phyloP scores from a whole-genome alignment of 1,284 basidiomycete genomes.

The Puccinia triticina region DNA sequence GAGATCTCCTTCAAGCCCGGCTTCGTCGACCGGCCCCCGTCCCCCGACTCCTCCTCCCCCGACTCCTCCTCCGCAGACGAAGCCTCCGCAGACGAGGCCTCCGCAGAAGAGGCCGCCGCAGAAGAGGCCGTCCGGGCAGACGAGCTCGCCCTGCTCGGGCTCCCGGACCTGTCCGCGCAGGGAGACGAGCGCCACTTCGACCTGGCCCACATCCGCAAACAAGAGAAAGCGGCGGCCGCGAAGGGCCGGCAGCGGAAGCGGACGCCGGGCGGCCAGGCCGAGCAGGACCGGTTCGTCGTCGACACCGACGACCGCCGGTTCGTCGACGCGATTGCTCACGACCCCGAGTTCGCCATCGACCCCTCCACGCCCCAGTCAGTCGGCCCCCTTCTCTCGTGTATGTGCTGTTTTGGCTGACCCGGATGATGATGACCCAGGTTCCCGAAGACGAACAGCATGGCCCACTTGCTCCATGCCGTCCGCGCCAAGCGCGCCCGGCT shows the following conservation, averaged over 20 bases:
- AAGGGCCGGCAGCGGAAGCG: slow-evolving; percentile 63
- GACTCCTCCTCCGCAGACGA: neutral
- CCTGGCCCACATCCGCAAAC: slow-evolving; percentile 83
- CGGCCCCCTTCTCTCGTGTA: neutral
- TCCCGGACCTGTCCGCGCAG: no score
- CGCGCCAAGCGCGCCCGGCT: neutral
- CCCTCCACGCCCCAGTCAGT: slow-evolving; percentile 74
- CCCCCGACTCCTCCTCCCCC: neutral
- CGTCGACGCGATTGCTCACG: slow-evolving; percentile 75
- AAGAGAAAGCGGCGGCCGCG: slow-evolving; percentile 72
- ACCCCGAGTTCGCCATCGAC: slow-evolving; percentile 91
- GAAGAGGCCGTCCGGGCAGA: no score
- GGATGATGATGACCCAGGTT: no score
- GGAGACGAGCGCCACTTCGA: slow-evolving; percentile 91
- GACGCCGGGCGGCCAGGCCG: slow-evolving; percentile 63
- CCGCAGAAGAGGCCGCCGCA: no score
- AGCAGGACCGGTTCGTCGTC: slow-evolving; percentile 72
- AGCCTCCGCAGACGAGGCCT: neutral
- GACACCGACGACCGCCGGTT: slow-evolving; percentile 88
- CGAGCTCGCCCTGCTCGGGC: no score
- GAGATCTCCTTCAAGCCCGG: slow-evolving; percentile 91
- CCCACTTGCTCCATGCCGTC: neutral
- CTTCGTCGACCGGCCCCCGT: slow-evolving; percentile 63
- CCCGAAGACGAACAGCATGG: slow-evolving; percentile 44
- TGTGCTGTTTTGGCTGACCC: no score